These are phyloP conservation scores for Amphichorda felina DNA, from an alignment of 2,329 filamentous ascomycete species.

Conservation along the genomic window DNA sequence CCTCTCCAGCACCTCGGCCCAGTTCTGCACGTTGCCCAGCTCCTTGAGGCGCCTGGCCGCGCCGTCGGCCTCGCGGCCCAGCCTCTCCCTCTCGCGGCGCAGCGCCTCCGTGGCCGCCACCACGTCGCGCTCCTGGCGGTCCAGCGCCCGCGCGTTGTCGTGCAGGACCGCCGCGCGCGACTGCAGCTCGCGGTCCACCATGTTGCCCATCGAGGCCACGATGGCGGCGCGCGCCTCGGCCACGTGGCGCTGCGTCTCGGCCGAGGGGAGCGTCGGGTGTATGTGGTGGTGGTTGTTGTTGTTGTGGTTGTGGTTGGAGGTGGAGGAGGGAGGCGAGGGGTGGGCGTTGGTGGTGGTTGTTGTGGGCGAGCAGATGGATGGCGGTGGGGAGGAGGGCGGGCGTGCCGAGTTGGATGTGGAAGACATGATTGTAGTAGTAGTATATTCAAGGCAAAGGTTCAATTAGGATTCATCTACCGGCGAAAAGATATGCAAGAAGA, in stretches of 20 bases:
- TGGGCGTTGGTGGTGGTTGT: neutral
- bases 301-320: conserved; percentile 4
- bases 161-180: conserved; percentile 59
- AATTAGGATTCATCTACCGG: neutral
- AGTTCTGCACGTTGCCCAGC: conserved; percentile 74
- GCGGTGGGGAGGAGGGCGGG: conserved; percentile 1
- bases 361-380: conserved; percentile 2
- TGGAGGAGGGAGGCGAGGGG: neutral
- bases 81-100: conserved; percentile 51
- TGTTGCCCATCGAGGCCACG: conserved; percentile 53
- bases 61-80: conserved; percentile 50
- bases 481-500: neutral
- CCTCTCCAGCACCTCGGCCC: conserved; percentile 70
- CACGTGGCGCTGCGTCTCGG: conserved; percentile 33
- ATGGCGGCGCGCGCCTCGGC: conserved; percentile 46
- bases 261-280: conserved; percentile 24
- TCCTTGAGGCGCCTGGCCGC: conserved; percentile 60
- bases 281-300: conserved; percentile 5
- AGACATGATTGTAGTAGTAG: conserved; percentile 3
- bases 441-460: neutral
- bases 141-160: conserved; percentile 52
- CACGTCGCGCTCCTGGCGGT: conserved; percentile 56
- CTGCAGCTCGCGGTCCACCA: conserved; percentile 56
- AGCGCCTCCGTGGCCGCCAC: conserved; percentile 46
- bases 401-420: neutral